A percentile compares a stretch with the other conserved stretches of the same genome.
These are phyloP conservation scores for Lecanosticta acicola DNA, from an alignment of 2,329 filamentous ascomycete species.

Conservation along the genomic window DNA sequence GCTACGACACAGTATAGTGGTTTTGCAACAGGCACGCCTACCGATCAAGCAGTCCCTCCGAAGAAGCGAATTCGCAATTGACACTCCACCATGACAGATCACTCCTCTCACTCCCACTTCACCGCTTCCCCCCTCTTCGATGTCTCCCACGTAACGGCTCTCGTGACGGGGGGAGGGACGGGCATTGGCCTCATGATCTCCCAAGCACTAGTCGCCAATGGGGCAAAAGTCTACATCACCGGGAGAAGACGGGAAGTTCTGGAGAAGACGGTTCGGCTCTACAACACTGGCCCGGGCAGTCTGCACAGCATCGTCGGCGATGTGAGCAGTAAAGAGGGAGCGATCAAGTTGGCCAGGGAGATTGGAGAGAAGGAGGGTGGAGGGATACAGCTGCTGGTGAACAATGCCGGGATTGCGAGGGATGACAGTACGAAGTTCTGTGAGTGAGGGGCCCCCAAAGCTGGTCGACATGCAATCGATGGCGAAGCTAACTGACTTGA, in stretches of 20 bases:
- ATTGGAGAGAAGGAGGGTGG: constrained; percentile 42
- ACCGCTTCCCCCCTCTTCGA: constrained; percentile 42
- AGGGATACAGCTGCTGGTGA: constrained; percentile 51
- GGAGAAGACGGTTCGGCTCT: constrained; percentile 42
- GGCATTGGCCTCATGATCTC: constrained; percentile 38
- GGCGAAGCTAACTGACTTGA: not conserved
- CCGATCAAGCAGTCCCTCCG: not conserved
- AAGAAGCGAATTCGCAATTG: not conserved
- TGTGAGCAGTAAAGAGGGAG: constrained; percentile 48
- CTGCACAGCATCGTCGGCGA: constrained; percentile 40
- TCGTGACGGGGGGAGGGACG: constrained; percentile 44
- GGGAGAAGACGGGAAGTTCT: constrained; percentile 42
- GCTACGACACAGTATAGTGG: not conserved
- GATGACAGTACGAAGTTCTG: constrained; percentile 50
- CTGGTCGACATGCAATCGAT: not conserved
- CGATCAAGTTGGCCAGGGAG: constrained; percentile 38
- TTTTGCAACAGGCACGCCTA: not conserved
- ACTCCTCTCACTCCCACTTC: constrained; percentile 23
- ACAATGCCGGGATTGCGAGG: constrained; percentile 50
- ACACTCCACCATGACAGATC: not conserved
- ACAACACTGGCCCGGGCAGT: constrained; percentile 42
- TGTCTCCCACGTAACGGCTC: constrained; percentile 41
- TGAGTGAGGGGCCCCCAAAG: constrained; percentile 2
- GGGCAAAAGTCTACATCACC: constrained; percentile 44
- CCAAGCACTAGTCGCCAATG: constrained; percentile 33